Evolutionary conservation across 768 basidiomycete genomes (phyloP).

Genomic region (Lanmaoa pseudosensibilis): DNA sequence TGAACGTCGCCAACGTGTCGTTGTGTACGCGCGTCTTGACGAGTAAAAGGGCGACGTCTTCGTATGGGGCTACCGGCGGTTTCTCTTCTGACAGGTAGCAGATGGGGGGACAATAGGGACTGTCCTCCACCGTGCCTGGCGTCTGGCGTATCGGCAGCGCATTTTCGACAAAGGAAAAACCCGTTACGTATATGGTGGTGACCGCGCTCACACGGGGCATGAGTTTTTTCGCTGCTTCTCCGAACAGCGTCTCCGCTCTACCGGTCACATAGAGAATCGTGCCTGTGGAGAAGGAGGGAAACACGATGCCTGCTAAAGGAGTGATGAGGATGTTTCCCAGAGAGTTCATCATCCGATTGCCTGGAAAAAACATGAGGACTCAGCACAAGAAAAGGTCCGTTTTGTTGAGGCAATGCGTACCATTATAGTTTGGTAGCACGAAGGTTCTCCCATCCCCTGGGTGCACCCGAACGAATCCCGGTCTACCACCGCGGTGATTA

Average conservation of each 20-base stretch:
- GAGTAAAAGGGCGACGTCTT: slow-evolving; percentile 31
- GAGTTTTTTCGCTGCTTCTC: slow-evolving; percentile 43
- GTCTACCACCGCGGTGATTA: slow-evolving; percentile 65
- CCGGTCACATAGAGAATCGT: slow-evolving; percentile 63
- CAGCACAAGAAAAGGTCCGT: background rate
- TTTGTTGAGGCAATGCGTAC: slow-evolving; percentile 21
- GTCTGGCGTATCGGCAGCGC: slow-evolving; percentile 54
- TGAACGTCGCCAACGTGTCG: slow-evolving; percentile 52
- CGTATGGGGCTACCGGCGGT: slow-evolving; percentile 26
- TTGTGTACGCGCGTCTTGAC: slow-evolving; percentile 22
- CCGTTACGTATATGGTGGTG: slow-evolving; percentile 50
- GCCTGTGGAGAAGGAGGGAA: slow-evolving; percentile 53
- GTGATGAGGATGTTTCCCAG: slow-evolving; percentile 62
- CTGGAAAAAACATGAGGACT: slow-evolving; percentile 28
- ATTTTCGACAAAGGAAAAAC: slow-evolving; percentile 51
- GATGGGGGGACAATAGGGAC: slow-evolving; percentile 63
- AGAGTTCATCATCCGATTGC: slow-evolving; percentile 63
- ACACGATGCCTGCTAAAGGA: slow-evolving; percentile 56
- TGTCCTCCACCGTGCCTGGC: slow-evolving; percentile 28
- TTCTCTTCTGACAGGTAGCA: slow-evolving; percentile 51
- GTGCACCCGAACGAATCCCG: slow-evolving; percentile 59
- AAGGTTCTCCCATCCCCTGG: slow-evolving; percentile 55
- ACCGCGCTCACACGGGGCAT: slow-evolving; percentile 52
- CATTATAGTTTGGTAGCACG: slow-evolving; percentile 61
- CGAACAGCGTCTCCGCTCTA: slow-evolving; percentile 49